Base-by-base conservation (phyloP, 495 filamentous ascomycete species). In the Neurospora sp. region DNA sequence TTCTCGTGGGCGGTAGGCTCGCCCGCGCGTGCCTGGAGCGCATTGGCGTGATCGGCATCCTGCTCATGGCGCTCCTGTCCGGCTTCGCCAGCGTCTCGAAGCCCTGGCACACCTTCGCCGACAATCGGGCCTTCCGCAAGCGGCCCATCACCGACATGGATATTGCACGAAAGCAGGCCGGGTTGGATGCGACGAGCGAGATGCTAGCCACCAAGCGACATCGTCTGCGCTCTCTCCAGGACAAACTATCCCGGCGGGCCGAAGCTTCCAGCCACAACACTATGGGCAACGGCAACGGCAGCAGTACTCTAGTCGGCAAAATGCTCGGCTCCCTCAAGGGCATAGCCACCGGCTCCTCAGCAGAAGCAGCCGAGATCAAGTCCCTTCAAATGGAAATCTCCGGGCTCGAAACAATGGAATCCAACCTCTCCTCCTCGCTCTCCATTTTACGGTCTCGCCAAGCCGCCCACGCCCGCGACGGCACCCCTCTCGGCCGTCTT, bases 51-150 rank as follows among this genome's bases (percentile, higher is more conserved):
- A 91, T 94, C 76, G 93, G 93, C 14, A 91, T 95, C 40, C 91
- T 89, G 70, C 82, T 93, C 40, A 94, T 96, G 93, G 92, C 92
- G 9, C 83, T 92, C 27, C 83, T 96, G 40, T 91, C 92, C 22
- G 93, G 93, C 12, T 96, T 95, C 77, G 93, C 92, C 31, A 91
- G 91, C 31, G 90, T 96, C 44, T 92, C 89, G 65, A 89, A 90
- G 9, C 88, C 92, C 37, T 94, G 93, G 93, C 91, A 94, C 78
- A 92, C 87, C 39, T 93, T 95, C 80, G 87, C 88, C 16, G 87
- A 86, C 31, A 87, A 87, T 69, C 78, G 84, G 69, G 74, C 78
- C 14, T 75, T 77, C 71, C 72, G 74, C 40, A 75, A 77, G 41
- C 83, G 87, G 69, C 87, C 84, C 16, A 86, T 93, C 12, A 91